Percentiles rank a stretch among this genome's conserved stretches.
Evolutionary conservation across 306 rosid species (phyloP).

Genomic region (Gynostemma pentaphyllum): DNA sequence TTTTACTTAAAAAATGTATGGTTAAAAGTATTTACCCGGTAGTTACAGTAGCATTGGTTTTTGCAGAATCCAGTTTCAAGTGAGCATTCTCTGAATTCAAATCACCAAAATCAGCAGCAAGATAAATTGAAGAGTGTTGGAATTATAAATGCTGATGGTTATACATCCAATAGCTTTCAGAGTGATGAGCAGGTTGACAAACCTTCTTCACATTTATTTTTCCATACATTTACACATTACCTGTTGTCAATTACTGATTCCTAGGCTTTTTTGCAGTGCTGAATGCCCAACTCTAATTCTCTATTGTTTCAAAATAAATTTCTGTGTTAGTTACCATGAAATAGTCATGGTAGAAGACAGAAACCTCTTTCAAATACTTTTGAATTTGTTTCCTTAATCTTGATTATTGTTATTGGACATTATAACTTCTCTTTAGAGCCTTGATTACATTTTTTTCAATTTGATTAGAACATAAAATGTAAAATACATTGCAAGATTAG

Average conservation of each 20-base stretch:
- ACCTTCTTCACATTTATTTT: conserved; percentile 1
- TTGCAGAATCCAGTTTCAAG: conserved; percentile 31
- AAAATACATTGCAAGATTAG: too few relatives aligned
- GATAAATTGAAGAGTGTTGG: conserved; percentile 33
- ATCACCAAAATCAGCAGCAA: conserved; percentile 32
- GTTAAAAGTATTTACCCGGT: neutral
- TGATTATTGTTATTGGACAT: neutral
- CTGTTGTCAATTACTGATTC: neutral
- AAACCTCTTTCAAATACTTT: neutral
- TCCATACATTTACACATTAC: neutral
- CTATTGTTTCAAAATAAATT: neutral
- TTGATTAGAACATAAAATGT: too few relatives aligned
- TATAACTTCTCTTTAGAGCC: neutral
- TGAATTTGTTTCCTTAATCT: neutral
- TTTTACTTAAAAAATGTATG: neutral
- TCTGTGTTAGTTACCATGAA: neutral
- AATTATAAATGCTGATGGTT: conserved; percentile 22
- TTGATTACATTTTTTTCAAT: neutral
- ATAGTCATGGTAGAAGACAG: neutral
- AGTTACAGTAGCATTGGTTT: conserved; percentile 21
- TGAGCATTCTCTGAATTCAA: conserved; percentile 35
- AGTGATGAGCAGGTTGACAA: conserved; percentile 51
- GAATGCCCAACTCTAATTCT: neutral
- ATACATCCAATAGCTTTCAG: conserved; percentile 31
- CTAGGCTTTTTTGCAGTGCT: neutral